A percentile compares a stretch with the other conserved stretches of the same genome.
Evolutionary conservation across 148 eudicot genomes (phyloP).

Genomic region (Rhododendron williamsianum): DNA sequence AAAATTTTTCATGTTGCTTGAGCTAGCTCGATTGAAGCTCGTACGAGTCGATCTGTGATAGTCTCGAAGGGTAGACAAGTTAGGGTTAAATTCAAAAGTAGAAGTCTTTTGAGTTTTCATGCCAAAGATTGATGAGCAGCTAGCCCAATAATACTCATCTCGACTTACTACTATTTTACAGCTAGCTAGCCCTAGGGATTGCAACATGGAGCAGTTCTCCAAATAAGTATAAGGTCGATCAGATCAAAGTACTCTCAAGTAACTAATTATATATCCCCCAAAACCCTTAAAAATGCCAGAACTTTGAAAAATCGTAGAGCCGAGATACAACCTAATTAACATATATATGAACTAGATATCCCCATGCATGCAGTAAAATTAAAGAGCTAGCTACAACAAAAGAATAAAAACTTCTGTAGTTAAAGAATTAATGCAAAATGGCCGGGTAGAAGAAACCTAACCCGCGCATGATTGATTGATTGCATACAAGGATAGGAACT

Average conservation of each 20-base stretch:
- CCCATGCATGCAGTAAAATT: too few species aligned
- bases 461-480: neutral
- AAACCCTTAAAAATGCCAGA: too few species aligned
- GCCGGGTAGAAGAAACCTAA: neutral
- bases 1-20: neutral
- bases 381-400: too few species aligned
- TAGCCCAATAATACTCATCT: neutral
- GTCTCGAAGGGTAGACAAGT: neutral
- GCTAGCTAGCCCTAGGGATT: neutral
- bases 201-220: neutral
- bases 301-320: neutral
- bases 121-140: neutral
- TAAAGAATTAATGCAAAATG: neutral
- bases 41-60: too few species aligned
- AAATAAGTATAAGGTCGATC: neutral
- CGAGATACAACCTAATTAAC: too few species aligned
- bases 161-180: neutral
- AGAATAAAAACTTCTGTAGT: too few species aligned
- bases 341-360: neutral
- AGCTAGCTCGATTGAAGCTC: neutral
- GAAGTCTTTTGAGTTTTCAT: neutral
- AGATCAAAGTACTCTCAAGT: neutral
- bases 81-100: neutral
- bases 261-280: neutral
- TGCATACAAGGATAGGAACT: slow-evolving; percentile 17